Evolutionary conservation across 768 basidiomycete species (phyloP).

Genomic region (Boletus pseudopeckii): DNA sequence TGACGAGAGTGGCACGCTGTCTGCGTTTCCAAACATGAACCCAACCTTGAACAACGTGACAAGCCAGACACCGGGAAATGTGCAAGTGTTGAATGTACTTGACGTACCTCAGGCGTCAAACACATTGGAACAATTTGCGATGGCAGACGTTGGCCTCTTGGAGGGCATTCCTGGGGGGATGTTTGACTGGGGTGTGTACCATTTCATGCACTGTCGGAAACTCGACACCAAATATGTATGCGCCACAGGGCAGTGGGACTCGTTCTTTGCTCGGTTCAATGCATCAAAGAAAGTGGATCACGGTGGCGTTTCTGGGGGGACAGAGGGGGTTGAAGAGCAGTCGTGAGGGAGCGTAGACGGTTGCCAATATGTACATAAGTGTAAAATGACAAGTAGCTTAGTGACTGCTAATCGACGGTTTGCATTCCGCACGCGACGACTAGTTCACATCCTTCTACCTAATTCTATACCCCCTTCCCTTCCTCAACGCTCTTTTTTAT

Average conservation of each 20-base stretch:
- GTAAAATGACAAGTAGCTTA: constrained; percentile 1
- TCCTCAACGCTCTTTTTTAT: constrained; percentile 24
- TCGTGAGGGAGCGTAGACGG: neutral
- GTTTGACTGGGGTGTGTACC: constrained; percentile 78
- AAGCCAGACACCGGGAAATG: constrained; percentile 41
- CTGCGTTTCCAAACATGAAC: constrained; percentile 58
- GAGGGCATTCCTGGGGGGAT: constrained; percentile 80
- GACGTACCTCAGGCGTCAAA: constrained; percentile 56
- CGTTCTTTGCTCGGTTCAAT: constrained; percentile 67
- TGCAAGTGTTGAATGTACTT: constrained; percentile 75
- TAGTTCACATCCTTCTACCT: constrained; percentile 11
- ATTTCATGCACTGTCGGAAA: constrained; percentile 19
- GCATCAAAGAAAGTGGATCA: constrained; percentile 3
- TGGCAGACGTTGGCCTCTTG: constrained; percentile 65
- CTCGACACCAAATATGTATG: neutral
- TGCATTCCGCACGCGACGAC: constrained; percentile 2
- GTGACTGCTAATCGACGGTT: constrained; percentile 13
- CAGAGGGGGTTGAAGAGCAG: neutral
- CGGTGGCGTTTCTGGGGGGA: neutral
- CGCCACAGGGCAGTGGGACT: constrained; percentile 73
- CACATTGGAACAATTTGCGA: constrained; percentile 59
- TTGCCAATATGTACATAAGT: constrained; percentile 19
- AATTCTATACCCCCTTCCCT: constrained; percentile 25
- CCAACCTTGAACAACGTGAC: constrained; percentile 62
- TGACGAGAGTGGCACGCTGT: constrained; percentile 21